Evolutionary conservation across 345 rosid species (phyloP), one percentile per base, ranked within the genome.

Genomic region (Pugionium cornutum): DNA sequence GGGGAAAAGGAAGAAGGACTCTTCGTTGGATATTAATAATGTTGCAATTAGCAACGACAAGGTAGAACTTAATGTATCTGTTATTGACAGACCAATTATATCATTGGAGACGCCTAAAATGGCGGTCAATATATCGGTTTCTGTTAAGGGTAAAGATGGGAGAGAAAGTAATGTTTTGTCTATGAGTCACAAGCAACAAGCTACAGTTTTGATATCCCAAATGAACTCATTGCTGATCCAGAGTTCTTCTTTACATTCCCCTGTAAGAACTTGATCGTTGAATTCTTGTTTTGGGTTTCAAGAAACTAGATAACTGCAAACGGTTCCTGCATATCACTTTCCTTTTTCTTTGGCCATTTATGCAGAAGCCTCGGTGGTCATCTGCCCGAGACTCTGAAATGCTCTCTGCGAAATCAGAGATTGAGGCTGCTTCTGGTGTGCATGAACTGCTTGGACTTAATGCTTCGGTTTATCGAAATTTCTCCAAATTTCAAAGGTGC

Each of bases 401-500:
- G 68, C 53, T 82, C 28, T 75, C 80, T 54, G 92, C 79, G 33
- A 86, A 71, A 77, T 50, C 55, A 35, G 73, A 78, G 80, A 87
- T 92, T 51, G 78, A 77, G 67, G 80, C 78, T n/a, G 95, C 86
- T 62, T 84, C 82, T 67, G 32, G 53, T 60, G 52, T 60, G 29
- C 74, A 63, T 32, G 53, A 66, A 28, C n/a, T 36, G 7, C 65
- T 70, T 0, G 85, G 79, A 63, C 82, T 87, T 26, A 8, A 77
- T 50, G 73, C 86, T 33, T 81, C 79, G 33, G 62, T 83, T 55
- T 89, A 85, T 76, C 81, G 78, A 69, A 87, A 92, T 73, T 26
- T 84, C 66, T 89, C 98, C 58, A 79, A 11, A 76, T 89, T 92
- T 79, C 68, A 51, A 76, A 84, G 87, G 98, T 36, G n/a, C n/a